Base-by-base conservation (phyloP, 208 protist genomes). In the Crithidia mellificae region DNA sequence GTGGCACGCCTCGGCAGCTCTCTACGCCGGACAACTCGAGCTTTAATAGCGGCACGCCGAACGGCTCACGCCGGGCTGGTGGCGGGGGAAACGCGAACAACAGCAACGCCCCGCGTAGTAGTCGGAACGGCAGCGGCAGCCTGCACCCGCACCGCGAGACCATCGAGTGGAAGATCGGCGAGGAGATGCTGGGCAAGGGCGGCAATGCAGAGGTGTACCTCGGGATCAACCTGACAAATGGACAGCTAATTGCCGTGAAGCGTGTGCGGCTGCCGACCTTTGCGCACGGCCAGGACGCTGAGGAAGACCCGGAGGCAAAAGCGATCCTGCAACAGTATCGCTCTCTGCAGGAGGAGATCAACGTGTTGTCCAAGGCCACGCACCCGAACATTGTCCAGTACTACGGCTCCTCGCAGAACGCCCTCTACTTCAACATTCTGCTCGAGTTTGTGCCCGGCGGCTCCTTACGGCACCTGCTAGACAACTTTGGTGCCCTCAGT, bases 371-470 rank as follows among this genome's bases (percentile, higher is more conserved):
- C n/a, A 91, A 93, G 71, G 89, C 90, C 41, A 80, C 80, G 25
- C 92, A 97, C 63, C 86, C 86, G 25, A 97, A 97, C 65, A 95
- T 97, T 65, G 92, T 97, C 61, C 88, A 85, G 69, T 97, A 97
- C 87, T 90, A 90, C 67, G 90, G 92, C 55, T 88, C 82, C 30
- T 92, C 85, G 22, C 83, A 91, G 71, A 94, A 93, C 70, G 69
- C 72, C 19, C 73, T 62, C 11, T 93, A 95, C 74, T 94, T 97
- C 77, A 95, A 94, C 69, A 95, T 97, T 83, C 74, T 97, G 27
- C 79, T 97, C 11, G 89, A 97, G 81, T 97, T 94, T 64, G 92
- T 97, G 20, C 88, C 92, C 11, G 92, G 90, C 25, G 92, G 92
- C 7, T 97, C 92, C 22, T 74, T 97, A 72, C 87, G 90, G 9